Evolutionary conservation across 495 filamentous ascomycete species (phyloP).

Genomic region (Neurospora sp.): DNA sequence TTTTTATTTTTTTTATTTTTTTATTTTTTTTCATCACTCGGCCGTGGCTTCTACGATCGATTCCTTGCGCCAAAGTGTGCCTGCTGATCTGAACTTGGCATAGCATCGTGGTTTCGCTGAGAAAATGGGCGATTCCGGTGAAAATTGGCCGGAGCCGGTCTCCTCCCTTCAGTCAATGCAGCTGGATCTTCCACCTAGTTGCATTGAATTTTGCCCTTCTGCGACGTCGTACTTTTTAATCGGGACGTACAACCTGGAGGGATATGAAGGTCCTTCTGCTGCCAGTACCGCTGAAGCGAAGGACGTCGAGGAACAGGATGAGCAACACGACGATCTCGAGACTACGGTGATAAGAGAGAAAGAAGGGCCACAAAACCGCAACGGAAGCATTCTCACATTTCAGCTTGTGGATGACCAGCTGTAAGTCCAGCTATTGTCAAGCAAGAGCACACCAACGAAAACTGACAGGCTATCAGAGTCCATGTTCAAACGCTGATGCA

Average conservation of each 20-base stretch:
- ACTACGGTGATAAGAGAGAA: slow-evolving; percentile 6
- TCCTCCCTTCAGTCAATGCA: slow-evolving; percentile 30
- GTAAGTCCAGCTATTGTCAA: slow-evolving; percentile 33
- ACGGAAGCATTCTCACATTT: slow-evolving; percentile 64
- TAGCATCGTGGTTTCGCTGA: background rate
- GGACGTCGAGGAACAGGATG: slow-evolving; percentile 18
- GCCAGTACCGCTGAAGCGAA: background rate
- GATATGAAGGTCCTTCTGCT: slow-evolving; percentile 20
- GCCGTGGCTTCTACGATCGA: background rate
- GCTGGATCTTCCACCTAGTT: slow-evolving; percentile 64
- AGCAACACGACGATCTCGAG: slow-evolving; percentile 21
- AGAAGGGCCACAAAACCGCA: slow-evolving; percentile 45
- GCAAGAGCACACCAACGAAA: slow-evolving; percentile 8
- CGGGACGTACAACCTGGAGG: slow-evolving; percentile 75
- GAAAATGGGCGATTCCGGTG: slow-evolving; percentile 1
- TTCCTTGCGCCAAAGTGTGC: background rate
- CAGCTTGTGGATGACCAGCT: slow-evolving; percentile 36
- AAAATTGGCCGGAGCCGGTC: slow-evolving; percentile 8
- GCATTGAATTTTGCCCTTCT: slow-evolving; percentile 66
- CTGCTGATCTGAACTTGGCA: background rate
- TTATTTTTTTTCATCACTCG: background rate
- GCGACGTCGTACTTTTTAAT: slow-evolving; percentile 61
- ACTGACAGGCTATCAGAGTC: slow-evolving; percentile 18
- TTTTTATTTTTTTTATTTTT: background rate
- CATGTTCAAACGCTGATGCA: slow-evolving; percentile 42